A percentile compares a stretch with the other conserved stretches of the same genome.
Evolutionary conservation across 1,284 basidiomycete genomes (phyloP).

Genomic region (Puccinia polysora): DNA sequence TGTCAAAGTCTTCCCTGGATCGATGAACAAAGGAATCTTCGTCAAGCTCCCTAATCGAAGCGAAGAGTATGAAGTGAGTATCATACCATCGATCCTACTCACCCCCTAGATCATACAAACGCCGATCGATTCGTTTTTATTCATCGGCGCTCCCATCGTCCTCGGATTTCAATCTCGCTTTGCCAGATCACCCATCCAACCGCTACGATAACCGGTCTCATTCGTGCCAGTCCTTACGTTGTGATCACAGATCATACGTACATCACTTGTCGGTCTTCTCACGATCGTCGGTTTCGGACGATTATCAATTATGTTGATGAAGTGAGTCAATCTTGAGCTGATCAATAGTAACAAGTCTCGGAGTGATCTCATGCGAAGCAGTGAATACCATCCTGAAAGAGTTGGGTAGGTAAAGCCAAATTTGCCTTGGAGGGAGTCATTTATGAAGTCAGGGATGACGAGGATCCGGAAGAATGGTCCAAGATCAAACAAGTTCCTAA

Average conservation of each 20-base stretch:
- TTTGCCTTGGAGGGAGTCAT: slow-evolving; percentile 86
- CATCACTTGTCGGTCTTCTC: slow-evolving; percentile 69
- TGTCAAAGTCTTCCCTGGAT: slow-evolving; percentile 69
- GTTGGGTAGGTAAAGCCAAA: slow-evolving; percentile 84
- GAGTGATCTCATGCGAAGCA: neutral
- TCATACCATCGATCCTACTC: too few species aligned
- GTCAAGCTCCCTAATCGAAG: slow-evolving; percentile 68
- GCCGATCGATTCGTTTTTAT: slow-evolving; percentile 58
- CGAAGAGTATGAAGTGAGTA: slow-evolving; percentile 68
- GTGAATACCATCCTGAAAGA: slow-evolving; percentile 55
- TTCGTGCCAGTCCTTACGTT: slow-evolving; percentile 83
- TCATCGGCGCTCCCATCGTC: neutral
- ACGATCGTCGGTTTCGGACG: slow-evolving; percentile 64
- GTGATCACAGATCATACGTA: slow-evolving; percentile 75
- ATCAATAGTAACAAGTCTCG: neutral
- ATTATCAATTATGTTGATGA: slow-evolving; percentile 95
- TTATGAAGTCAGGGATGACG: slow-evolving; percentile 62
- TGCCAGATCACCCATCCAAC: slow-evolving; percentile 79
- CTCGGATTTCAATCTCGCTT: neutral
- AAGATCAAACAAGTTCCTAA: slow-evolving; percentile 84
- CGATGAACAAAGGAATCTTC: slow-evolving; percentile 82
- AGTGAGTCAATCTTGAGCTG: slow-evolving; percentile 57
- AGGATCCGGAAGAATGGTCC: slow-evolving; percentile 65
- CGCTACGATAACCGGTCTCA: slow-evolving; percentile 83
- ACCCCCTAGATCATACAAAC: slow-evolving; percentile 45